phyloP scores from a whole-genome alignment of 495 filamentous ascomycete species.

The Xylaria scruposa region DNA sequence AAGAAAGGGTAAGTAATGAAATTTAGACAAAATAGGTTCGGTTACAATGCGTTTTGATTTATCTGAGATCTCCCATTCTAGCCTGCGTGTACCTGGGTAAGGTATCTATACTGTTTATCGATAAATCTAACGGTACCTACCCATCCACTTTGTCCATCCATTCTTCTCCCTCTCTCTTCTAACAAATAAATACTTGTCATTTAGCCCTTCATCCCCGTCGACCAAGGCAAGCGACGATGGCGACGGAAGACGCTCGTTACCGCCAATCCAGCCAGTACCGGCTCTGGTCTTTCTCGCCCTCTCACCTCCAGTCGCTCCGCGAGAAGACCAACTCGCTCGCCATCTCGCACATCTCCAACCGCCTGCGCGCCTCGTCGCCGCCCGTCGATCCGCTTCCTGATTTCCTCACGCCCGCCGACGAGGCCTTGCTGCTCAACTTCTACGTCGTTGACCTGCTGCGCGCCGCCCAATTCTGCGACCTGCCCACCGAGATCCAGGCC shows the following conservation, averaged over 20 bases:
- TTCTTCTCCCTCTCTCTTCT: too few relatives aligned
- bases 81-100: too few relatives aligned
- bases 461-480: slow-evolving; percentile 75
- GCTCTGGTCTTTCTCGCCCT: slow-evolving; percentile 89
- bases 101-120: too few relatives aligned
- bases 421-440: slow-evolving; percentile 78
- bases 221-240: slow-evolving; percentile 40
- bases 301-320: slow-evolving; percentile 71
- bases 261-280: slow-evolving; percentile 89
- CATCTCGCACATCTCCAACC: slow-evolving; percentile 67
- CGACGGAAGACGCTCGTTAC: slow-evolving; percentile 86
- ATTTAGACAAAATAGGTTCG: too few relatives aligned
- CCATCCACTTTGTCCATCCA: too few relatives aligned
- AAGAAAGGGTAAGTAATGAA: too few relatives aligned
- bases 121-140: too few relatives aligned
- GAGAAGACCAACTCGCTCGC: slow-evolving; percentile 77
- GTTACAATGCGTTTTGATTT: too few relatives aligned
- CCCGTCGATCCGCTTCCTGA: slow-evolving; percentile 59
- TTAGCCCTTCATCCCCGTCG: too few relatives aligned
- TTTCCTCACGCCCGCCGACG: slow-evolving; percentile 81
- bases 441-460: slow-evolving; percentile 78
- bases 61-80: too few relatives aligned
- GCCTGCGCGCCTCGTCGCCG: slow-evolving; percentile 43
- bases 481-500: slow-evolving; percentile 82
- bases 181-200: too few relatives aligned